Conservation (phyloP, 441 rosid genomes). For the Corymbia calophylla region DNA sequence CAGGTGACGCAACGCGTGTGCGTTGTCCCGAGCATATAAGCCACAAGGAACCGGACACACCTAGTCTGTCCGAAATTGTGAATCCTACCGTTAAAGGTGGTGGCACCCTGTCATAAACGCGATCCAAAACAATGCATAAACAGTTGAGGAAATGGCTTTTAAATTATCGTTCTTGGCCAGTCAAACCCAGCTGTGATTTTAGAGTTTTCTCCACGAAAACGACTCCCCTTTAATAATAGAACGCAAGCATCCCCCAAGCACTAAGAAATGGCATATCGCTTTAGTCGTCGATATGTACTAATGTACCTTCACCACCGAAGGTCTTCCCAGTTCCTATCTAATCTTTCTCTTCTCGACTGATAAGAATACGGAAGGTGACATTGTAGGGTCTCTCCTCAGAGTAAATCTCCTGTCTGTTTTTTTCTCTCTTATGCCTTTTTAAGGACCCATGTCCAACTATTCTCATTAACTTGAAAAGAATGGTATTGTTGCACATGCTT, state of each 20-base stretch:
- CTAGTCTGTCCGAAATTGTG: background rate
- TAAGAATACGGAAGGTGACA: no score
- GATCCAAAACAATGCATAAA: background rate
- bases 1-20: background rate
- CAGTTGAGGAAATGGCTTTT: background rate
- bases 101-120: background rate
- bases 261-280: background rate
- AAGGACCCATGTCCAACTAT: no score
- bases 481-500: background rate
- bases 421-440: no score
- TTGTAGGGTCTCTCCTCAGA: no score
- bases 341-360: no score
- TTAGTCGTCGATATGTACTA: background rate
- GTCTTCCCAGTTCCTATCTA: no score
- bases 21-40: background rate
- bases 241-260: background rate
- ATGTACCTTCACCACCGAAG: no score
- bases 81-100: background rate
- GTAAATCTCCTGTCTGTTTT: no score
- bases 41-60: background rate
- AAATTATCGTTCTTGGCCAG: background rate
- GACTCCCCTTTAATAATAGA: background rate
- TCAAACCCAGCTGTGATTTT: background rate
- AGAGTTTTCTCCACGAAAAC: background rate
- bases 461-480: background rate